phyloP scores from a whole-genome alignment of 2,329 filamentous ascomycete genomes.

The Fusarium tjaetaba region DNA sequence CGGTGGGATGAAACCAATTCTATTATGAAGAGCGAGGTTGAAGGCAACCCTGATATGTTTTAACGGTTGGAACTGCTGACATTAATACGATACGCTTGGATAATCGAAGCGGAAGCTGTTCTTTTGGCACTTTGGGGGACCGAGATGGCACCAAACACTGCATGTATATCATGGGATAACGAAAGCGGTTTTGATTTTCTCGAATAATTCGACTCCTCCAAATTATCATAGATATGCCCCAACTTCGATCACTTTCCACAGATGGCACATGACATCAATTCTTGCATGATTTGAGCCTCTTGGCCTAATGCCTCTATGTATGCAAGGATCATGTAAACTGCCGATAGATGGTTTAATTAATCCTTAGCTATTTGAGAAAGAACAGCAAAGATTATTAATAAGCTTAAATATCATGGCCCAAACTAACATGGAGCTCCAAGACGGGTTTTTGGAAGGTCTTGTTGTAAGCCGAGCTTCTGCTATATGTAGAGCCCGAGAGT shows the following conservation, averaged over 20 bases:
- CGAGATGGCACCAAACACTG: not conserved
- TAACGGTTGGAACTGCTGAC: not conserved
- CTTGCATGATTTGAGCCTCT: not conserved
- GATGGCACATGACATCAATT: not conserved
- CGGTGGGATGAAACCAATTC: conserved; percentile 3
- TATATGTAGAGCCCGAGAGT: not conserved
- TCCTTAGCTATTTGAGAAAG: not conserved
- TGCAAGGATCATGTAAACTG: not conserved
- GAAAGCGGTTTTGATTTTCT: conserved; percentile 5
- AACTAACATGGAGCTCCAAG: not conserved
- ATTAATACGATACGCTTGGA: not conserved
- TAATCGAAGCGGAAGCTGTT: not conserved
- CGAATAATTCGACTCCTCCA: not conserved
- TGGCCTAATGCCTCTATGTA: not conserved
- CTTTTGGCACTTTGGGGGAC: not conserved
- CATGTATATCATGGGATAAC: not conserved
- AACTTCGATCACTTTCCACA: not conserved
- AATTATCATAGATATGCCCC: not conserved
- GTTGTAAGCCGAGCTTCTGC: not conserved
- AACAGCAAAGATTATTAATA: not conserved
- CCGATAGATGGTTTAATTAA: not conserved
- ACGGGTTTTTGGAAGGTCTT: not conserved
- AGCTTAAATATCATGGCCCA: not conserved
- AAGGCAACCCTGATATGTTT: conserved; percentile 9
- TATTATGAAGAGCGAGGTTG: conserved; percentile 1